These are phyloP conservation scores for Triangularia verruculosa DNA, from an alignment of 2,329 filamentous ascomycete species.

Conservation along the genomic window DNA sequence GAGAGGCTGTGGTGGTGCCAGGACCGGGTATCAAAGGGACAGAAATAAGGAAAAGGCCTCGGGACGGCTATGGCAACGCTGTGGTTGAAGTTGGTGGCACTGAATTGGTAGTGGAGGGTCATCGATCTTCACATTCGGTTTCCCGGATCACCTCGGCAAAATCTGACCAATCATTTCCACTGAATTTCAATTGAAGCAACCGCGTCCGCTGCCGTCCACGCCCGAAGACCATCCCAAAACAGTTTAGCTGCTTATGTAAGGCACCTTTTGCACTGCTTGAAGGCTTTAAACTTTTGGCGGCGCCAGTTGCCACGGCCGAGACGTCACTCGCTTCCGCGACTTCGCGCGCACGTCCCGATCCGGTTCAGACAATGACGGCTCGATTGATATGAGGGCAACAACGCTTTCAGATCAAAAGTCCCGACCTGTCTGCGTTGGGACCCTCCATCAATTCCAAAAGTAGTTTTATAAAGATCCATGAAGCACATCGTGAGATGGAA, in stretches of 20 bases:
- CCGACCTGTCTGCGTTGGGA: not conserved
- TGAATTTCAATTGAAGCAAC: slow-evolving; percentile 20
- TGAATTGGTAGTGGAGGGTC: slow-evolving; percentile 19
- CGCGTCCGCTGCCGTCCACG: slow-evolving; percentile 13
- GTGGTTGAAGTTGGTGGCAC: slow-evolving; percentile 19
- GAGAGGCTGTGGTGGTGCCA: not conserved
- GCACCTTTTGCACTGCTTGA: not conserved
- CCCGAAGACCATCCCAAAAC: slow-evolving; percentile 10
- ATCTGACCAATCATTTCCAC: slow-evolving; percentile 20
- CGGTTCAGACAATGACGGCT: not conserved
- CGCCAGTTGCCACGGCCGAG: slow-evolving; percentile 2
- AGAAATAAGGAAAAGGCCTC: slow-evolving; percentile 20
- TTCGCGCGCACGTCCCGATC: not conserved
- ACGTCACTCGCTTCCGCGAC: not conserved
- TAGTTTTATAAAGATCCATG: not conserved
- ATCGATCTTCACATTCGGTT: slow-evolving; percentile 21
- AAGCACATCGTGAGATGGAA: not conserved
- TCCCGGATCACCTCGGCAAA: slow-evolving; percentile 27
- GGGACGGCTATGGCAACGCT: slow-evolving; percentile 13
- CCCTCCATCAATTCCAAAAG: not conserved
- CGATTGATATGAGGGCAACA: not conserved
- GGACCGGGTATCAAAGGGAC: slow-evolving; percentile 10
- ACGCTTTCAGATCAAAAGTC: not conserved
- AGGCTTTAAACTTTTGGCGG: not conserved
- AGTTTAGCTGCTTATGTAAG: slow-evolving; percentile 10